Percentiles rank a stretch among this genome's conserved stretches.
These are phyloP conservation scores for Inonotus hispidus DNA, from an alignment of 1,284 basidiomycete species.

Conservation along the genomic window DNA sequence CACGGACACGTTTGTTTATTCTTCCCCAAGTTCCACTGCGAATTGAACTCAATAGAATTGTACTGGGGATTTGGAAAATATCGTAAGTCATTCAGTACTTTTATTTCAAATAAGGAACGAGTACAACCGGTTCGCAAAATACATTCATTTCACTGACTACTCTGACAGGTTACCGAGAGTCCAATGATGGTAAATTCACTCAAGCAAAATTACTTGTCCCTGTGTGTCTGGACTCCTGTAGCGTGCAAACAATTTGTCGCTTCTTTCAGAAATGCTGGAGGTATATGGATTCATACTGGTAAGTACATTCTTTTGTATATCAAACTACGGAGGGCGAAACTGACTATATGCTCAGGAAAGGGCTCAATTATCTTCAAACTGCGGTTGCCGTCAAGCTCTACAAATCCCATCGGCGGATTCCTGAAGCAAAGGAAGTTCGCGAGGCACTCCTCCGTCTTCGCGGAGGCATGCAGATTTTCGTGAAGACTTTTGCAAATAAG, in stretches of 20 bases:
- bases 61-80: constrained; percentile 25
- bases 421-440: neutral
- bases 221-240: constrained; percentile 21
- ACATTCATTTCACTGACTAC: neutral
- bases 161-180: constrained; percentile 21
- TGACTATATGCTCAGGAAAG: neutral
- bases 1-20: constrained; percentile 22
- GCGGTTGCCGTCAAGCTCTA: constrained; percentile 15
- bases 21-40: constrained; percentile 23
- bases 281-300: neutral
- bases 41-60: constrained; percentile 25
- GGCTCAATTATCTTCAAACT: constrained; percentile 6
- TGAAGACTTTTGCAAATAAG: constrained; percentile 88
- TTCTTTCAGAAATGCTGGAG: constrained; percentile 24
- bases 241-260: constrained; percentile 20
- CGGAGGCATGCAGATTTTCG: constrained; percentile 76
- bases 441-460: neutral
- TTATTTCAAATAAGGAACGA: neutral
- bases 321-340: neutral
- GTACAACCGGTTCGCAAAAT: neutral
- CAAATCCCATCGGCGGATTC: constrained; percentile 17
- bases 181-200: constrained; percentile 23
- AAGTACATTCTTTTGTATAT: neutral
- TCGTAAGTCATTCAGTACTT: constrained; percentile 14
- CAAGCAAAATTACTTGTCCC: constrained; percentile 22